Percentiles rank a stretch among this genome's conserved stretches.
These are phyloP conservation scores for Chaetomium sp. DNA, from an alignment of 2,329 filamentous ascomycete genomes.

Conservation along the genomic window DNA sequence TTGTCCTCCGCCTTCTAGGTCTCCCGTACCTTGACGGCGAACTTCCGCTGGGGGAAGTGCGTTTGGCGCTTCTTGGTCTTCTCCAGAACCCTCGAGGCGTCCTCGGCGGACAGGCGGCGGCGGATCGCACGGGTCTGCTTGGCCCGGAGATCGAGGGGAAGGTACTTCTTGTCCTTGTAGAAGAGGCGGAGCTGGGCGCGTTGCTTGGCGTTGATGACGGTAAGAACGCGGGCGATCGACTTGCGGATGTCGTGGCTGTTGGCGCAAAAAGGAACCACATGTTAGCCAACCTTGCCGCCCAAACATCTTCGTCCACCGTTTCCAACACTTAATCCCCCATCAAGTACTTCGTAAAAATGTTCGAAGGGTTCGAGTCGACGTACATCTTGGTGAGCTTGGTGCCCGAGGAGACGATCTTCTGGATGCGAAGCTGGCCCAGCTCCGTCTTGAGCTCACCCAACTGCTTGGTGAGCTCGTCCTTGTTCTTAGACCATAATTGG, in stretches of 20 bases:
- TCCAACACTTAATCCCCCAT: not conserved
- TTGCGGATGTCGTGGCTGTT: constrained; percentile 95
- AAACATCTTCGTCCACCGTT: too few species aligned
- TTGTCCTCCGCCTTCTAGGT: not conserved
- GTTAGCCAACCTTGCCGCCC: constrained; percentile 16
- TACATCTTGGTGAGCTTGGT: constrained; percentile 98
- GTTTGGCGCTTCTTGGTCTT: constrained; percentile 94
- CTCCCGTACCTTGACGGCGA: constrained; percentile 83
- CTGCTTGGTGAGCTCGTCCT: constrained; percentile 95
- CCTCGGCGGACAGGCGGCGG: constrained; percentile 86
- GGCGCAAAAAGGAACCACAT: constrained; percentile 25
- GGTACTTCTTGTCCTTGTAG: constrained; percentile 99
- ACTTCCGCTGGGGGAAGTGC: constrained; percentile 99
- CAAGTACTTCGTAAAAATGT: not conserved
- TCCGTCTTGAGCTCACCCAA: constrained; percentile 93
- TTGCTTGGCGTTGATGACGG: constrained; percentile 99
- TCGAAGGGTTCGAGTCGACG: constrained; percentile 32
- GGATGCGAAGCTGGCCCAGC: constrained; percentile 91
- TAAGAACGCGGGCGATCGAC: constrained; percentile 97
- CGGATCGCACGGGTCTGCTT: constrained; percentile 99
- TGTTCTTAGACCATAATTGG: constrained; percentile 98
- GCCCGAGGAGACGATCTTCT: constrained; percentile 94
- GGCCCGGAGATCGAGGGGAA: constrained; percentile 93
- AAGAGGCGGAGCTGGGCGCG: constrained; percentile 94
- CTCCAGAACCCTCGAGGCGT: constrained; percentile 75